Base-by-base conservation (phyloP, 345 rosid genomes). In the Laguncularia racemosa region DNA sequence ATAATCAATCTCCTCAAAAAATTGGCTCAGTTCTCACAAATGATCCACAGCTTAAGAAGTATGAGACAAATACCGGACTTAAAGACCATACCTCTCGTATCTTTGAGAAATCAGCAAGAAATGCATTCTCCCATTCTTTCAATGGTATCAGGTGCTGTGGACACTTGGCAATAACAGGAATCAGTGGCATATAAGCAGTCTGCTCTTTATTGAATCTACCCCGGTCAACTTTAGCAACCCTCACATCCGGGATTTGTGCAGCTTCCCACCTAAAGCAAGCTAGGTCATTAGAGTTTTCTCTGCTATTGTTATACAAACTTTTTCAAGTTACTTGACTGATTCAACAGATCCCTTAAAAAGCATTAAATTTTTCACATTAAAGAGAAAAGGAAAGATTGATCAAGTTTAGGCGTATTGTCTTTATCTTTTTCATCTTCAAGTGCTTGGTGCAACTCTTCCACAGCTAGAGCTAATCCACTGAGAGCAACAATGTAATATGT, bases 181-280 rank as follows among this genome's bases (percentile, higher is more conserved):
- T 85, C 63, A 73, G 79, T 44, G 97, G 99, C 99, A 93, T 85
- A 62, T 93, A 87, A 53, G 72, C 71, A 62, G 86, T 85, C 66
- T 89, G 99, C 62, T 82, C 95, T 67, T 72, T 73, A 33, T 44
- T 58, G 51, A 64, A 44, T 62, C 75, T 78, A 59, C 57, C 69
- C 61, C 20, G 61, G 50, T 78, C 85, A 66, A 72, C 67, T 73
- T 84, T 81, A 53, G 85, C 95, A 53, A 86, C 84, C 65, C 63
- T 78, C 45, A 92, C 88, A 55, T 83, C 86, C 2, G 96, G 95
- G 71, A 86, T 67, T 49, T 52, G 83, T 62, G 84, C 76, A 59
- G 99, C 96, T 78, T 93, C 99, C 99, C 99, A 93, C 80, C 99
- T 93, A 53, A 17, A 59, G 4, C 13, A 17, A 38, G 55, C 48